Conservation (phyloP, 371 early-diverging fungal species). For the Mortierella sp. region DNA sequence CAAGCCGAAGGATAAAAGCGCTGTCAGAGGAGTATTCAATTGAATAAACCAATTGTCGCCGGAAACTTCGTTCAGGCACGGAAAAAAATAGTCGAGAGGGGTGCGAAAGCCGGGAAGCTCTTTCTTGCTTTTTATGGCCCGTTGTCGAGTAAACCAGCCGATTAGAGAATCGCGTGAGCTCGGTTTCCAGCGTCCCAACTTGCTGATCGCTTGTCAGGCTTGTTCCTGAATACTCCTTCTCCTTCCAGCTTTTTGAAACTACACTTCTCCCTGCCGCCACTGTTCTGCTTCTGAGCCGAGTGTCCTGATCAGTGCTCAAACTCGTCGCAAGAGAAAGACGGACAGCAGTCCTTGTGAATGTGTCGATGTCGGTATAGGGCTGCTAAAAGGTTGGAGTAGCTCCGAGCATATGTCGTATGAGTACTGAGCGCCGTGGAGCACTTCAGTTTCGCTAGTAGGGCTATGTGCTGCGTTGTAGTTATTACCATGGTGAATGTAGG, state of each 20-base stretch:
- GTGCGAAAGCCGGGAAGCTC: background rate
- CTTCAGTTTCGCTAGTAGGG: background rate
- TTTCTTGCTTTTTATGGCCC: background rate
- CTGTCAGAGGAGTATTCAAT: background rate
- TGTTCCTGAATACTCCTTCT: background rate
- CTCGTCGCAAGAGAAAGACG: background rate
- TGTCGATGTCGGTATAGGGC: background rate
- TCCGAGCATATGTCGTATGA: background rate
- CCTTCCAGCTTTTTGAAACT: background rate
- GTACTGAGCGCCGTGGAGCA: background rate
- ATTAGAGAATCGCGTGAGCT: background rate
- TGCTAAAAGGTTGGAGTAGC: background rate
- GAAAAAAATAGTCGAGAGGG: background rate
- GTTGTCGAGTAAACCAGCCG: background rate
- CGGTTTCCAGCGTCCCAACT: background rate
- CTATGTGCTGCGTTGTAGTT: background rate
- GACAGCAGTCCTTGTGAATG: background rate
- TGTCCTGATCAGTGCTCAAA: background rate
- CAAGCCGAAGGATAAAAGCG: background rate
- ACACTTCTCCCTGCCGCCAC: background rate
- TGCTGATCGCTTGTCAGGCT: background rate
- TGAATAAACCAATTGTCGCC: background rate
- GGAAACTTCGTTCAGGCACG: background rate
- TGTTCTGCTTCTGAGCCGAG: background rate
- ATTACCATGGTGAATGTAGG: slow-evolving; percentile 21